Evolutionary conservation across 2,329 filamentous ascomycete species (phyloP).

Genomic region (Cladosporium halotolerans): DNA sequence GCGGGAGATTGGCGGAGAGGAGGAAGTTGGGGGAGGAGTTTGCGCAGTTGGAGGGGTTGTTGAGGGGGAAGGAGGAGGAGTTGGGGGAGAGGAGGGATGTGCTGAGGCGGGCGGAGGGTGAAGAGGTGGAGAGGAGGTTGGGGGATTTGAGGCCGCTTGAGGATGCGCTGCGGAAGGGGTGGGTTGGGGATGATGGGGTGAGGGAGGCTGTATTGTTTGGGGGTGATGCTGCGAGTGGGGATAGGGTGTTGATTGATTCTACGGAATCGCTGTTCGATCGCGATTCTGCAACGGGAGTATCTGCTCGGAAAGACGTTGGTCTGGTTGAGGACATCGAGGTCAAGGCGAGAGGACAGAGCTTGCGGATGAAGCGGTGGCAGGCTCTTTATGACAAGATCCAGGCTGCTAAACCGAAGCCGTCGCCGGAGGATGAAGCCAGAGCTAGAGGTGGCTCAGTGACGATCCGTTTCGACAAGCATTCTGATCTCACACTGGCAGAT

Average conservation of each 20-base stretch:
- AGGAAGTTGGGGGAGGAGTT: constrained; percentile 54
- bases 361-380: constrained; percentile 67
- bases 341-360: constrained; percentile 60
- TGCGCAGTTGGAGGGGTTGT: constrained; percentile 55
- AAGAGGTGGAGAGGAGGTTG: constrained; percentile 22
- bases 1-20: constrained; percentile 54
- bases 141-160: constrained; percentile 38
- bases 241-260: constrained; percentile 55
- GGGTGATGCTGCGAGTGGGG: constrained; percentile 50
- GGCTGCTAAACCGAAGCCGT: constrained; percentile 12
- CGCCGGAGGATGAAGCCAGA: constrained; percentile 8
- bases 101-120: neutral
- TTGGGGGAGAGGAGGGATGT: constrained; percentile 42
- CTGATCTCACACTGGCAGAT: constrained; percentile 23
- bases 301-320: constrained; percentile 32
- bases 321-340: constrained; percentile 66
- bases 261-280: neutral
- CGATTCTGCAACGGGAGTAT: neutral
- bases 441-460: constrained; percentile 8
- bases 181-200: constrained; percentile 73
- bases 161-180: constrained; percentile 62
- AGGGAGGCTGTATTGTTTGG: constrained; percentile 64
- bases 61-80: constrained; percentile 34
- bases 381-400: constrained; percentile 48
- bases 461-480: constrained; percentile 26